Evolutionary conservation across 805 yeast genomes (phyloP).

Genomic region (Suhomyces sp.): DNA sequence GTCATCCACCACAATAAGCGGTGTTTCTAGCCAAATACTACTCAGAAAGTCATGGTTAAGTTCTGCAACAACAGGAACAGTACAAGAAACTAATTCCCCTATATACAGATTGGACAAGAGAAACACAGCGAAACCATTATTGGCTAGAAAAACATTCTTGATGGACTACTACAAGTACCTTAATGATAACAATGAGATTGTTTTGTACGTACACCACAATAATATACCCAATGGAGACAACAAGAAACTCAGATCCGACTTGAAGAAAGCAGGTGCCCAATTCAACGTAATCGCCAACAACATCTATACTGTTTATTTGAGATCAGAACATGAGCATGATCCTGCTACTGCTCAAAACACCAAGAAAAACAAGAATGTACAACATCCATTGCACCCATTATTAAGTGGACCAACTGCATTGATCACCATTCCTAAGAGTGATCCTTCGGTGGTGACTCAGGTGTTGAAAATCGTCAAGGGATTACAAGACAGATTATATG

Average conservation of each 20-base stretch:
- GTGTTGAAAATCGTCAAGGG: conserved; percentile 61
- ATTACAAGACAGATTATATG: conserved; percentile 69
- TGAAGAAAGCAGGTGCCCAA: conserved; percentile 65
- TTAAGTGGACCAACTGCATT: conserved; percentile 86
- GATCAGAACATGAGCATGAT: conserved; percentile 66
- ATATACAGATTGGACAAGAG: conserved; percentile 19
- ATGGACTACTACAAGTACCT: conserved; percentile 76
- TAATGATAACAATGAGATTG: conserved; percentile 64
- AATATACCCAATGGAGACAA: conserved; percentile 73
- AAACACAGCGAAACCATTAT: conserved; percentile 58
- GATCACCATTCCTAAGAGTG: conserved; percentile 62
- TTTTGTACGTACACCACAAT: conserved; percentile 82
- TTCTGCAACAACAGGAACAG: too few species aligned
- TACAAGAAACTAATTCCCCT: too few species aligned
- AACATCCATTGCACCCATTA: conserved; percentile 69
- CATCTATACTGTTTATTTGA: conserved; percentile 72
- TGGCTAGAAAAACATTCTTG: conserved; percentile 82
- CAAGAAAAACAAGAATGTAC: conserved; percentile 38
- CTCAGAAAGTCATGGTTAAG: too few species aligned
- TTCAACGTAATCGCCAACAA: conserved; percentile 67
- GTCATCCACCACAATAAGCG: too few species aligned
- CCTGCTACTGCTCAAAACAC: conserved; percentile 66
- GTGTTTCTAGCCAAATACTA: too few species aligned
- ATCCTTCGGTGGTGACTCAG: conserved; percentile 66
- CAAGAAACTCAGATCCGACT: conserved; percentile 57